Percentiles rank a stretch among this genome's conserved stretches.
phyloP scores from a whole-genome alignment of 495 filamentous ascomycete genomes.

The Saxophila tyrrhenica region DNA sequence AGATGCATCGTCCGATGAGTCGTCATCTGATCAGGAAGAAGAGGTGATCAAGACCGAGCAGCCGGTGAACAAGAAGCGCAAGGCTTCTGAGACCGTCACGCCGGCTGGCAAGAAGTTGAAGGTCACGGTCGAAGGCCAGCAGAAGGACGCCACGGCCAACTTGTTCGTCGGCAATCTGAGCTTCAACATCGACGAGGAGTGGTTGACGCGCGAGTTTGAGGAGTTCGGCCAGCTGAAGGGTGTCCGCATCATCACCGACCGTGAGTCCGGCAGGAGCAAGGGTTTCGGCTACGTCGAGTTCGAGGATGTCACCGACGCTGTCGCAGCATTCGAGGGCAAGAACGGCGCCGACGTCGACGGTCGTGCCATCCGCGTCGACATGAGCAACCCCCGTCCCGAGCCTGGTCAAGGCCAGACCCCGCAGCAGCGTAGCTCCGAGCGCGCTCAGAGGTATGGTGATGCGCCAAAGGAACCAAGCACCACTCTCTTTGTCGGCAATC shows the following conservation, averaged over 20 bases:
- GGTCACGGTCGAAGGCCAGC: constrained; percentile 40
- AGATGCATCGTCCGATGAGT: background rate
- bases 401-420: constrained; percentile 2
- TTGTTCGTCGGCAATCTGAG: constrained; percentile 91
- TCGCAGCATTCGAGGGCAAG: constrained; percentile 70
- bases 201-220: constrained; percentile 78
- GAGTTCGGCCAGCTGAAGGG: constrained; percentile 64
- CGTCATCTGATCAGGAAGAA: constrained; percentile 37
- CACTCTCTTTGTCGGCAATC: constrained; percentile 89
- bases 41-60: constrained; percentile 34
- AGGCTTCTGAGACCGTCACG: constrained; percentile 59
- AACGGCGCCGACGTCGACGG: constrained; percentile 71
- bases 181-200: constrained; percentile 90
- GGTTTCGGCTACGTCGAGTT: constrained; percentile 98
- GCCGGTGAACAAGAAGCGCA: constrained; percentile 68
- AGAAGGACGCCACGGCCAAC: constrained; percentile 48
- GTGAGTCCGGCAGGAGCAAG: constrained; percentile 70
- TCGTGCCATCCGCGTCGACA: constrained; percentile 81
- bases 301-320: constrained; percentile 51
- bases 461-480: constrained; percentile 59
- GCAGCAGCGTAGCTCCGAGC: constrained; percentile 44
- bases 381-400: constrained; percentile 58
- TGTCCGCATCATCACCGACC: constrained; percentile 74
- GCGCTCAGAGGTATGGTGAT: constrained; percentile 71
- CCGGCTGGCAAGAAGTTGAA: constrained; percentile 74